phyloP scores from a whole-genome alignment of 2,329 filamentous ascomycete genomes.

The Aureobasidium sp. region DNA sequence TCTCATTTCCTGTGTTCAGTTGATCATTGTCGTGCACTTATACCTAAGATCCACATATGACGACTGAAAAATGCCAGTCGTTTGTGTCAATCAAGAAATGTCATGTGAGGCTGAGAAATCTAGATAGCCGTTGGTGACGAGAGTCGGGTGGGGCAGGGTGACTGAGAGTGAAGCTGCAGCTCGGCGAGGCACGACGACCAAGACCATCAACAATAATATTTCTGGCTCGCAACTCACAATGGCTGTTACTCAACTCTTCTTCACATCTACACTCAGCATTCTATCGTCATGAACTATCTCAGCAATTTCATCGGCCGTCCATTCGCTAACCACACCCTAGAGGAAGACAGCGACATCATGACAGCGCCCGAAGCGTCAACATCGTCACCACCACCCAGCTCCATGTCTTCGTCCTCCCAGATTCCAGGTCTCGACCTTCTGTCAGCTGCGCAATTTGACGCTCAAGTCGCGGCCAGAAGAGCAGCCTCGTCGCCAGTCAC shows the following conservation, averaged over 20 bases:
- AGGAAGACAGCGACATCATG: not conserved
- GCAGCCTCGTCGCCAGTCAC: not conserved
- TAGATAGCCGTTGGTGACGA: not conserved
- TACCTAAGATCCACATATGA: too few relatives aligned
- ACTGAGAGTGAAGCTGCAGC: not conserved
- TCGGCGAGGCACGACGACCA: not conserved
- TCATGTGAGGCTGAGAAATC: not conserved
- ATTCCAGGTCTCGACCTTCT: constrained; percentile 8
- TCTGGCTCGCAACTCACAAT: not conserved
- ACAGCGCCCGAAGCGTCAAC: not conserved
- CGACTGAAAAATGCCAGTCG: too few relatives aligned
- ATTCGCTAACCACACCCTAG: not conserved
- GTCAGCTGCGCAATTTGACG: not conserved
- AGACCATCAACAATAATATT: not conserved
- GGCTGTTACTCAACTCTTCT: not conserved
- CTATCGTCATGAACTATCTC: not conserved
- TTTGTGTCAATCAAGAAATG: not conserved
- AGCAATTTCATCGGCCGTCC: not conserved
- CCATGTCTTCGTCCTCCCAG: not conserved
- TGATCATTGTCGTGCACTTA: not conserved
- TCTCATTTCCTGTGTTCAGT: not conserved
- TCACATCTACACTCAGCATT: not conserved
- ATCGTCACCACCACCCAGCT: not conserved
- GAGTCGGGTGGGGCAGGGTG: not conserved
- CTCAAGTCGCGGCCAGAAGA: not conserved